A percentile compares a stretch with the other conserved stretches of the same genome.
These are phyloP conservation scores for Leishmania guyanensis DNA, from an alignment of 208 protist species.

Conservation along the genomic window DNA sequence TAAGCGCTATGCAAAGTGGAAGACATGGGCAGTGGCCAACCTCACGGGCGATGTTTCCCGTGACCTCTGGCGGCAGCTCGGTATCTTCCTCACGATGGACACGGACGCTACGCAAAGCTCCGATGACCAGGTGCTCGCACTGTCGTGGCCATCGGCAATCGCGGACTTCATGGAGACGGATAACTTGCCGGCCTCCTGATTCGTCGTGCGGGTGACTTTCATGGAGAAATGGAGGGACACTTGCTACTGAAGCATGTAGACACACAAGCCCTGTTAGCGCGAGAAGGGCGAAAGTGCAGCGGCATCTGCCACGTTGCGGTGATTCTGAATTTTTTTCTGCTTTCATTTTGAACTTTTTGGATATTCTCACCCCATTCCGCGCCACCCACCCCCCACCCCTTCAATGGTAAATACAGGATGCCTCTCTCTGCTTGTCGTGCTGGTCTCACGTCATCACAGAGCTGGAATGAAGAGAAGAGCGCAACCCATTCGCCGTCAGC, in stretches of 20 bases:
- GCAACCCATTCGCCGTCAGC: neutral
- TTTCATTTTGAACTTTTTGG: neutral
- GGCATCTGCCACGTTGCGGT: neutral
- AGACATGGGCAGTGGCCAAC: conserved; percentile 46
- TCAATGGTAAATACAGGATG: neutral
- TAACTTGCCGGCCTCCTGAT: neutral
- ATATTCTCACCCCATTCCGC: neutral
- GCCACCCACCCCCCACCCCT: neutral
- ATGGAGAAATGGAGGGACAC: neutral
- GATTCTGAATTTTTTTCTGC: neutral
- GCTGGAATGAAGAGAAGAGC: neutral
- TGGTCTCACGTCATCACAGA: neutral
- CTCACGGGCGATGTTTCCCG: conserved; percentile 58
- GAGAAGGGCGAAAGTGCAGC: neutral
- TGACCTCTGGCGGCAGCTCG: conserved; percentile 83
- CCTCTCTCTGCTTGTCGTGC: neutral
- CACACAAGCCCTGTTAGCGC: neutral
- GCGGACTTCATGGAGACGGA: conserved; percentile 71
- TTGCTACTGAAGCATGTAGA: neutral
- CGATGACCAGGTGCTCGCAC: conserved; percentile 7
- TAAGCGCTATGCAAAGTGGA: conserved; percentile 43
- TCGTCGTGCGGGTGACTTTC: neutral
- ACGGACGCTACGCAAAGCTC: neutral
- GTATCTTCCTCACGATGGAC: conserved; percentile 39
- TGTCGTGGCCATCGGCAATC: conserved; percentile 64